Percentiles rank a stretch among this genome's conserved stretches.
Evolutionary conservation across 1,139 yeast genomes (phyloP).

Genomic region (Geotrichum europaeum): DNA sequence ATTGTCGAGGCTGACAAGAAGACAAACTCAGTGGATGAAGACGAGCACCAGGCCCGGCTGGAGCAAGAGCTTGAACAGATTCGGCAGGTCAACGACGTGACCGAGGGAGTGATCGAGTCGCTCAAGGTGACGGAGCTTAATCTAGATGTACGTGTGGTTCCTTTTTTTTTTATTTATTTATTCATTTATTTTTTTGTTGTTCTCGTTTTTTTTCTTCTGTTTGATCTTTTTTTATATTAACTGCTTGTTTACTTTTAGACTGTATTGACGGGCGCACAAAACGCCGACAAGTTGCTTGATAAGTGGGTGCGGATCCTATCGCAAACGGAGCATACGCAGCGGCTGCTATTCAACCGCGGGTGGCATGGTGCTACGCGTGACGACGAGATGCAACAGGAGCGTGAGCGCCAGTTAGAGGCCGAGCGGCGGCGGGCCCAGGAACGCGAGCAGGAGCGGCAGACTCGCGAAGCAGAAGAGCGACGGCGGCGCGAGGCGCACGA

Average conservation of each 20-base stretch:
- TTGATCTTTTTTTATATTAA: background rate
- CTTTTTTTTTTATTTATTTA: background rate
- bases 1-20: background rate
- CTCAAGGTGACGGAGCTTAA: slow-evolving; percentile 25
- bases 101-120: slow-evolving; percentile 25
- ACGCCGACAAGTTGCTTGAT: slow-evolving; percentile 33
- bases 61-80: slow-evolving; percentile 27
- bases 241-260: slow-evolving; percentile 5
- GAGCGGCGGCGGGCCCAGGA: slow-evolving; percentile 25
- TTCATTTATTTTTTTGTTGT: too few species aligned
- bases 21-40: background rate
- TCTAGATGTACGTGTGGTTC: slow-evolving; percentile 17
- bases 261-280: slow-evolving; percentile 27
- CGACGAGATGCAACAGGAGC: slow-evolving; percentile 25
- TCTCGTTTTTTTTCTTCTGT: background rate
- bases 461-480: slow-evolving; percentile 20
- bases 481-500: slow-evolving; percentile 18
- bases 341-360: slow-evolving; percentile 26
- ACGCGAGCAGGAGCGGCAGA: slow-evolving; percentile 20
- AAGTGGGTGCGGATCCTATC: slow-evolving; percentile 34
- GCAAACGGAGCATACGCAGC: slow-evolving; percentile 35
- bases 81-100: slow-evolving; percentile 24
- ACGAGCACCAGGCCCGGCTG: slow-evolving; percentile 24
- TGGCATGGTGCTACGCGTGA: slow-evolving; percentile 34
- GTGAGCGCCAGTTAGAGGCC: slow-evolving; percentile 16